phyloP scores from a whole-genome alignment of 2,329 filamentous ascomycete genomes.

The Saccharata proteae region DNA sequence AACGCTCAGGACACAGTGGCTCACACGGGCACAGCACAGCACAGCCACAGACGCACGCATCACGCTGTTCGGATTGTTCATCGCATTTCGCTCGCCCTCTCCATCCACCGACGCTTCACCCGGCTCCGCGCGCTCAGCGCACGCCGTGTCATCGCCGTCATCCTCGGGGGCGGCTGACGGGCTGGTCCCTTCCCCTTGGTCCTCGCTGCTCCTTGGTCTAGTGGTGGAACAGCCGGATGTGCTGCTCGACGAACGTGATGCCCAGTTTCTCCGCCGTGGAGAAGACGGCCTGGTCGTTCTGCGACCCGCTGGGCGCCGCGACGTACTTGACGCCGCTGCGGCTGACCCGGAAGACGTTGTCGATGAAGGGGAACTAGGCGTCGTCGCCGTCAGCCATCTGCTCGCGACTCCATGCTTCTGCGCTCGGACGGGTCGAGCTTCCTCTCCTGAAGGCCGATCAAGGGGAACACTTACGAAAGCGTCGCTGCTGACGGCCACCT shows the following conservation, averaged over 20 bases:
- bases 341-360: constrained; percentile 88
- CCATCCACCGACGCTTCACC: too few species aligned
- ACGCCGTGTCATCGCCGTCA: too few species aligned
- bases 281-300: constrained; percentile 72
- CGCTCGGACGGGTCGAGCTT: background rate
- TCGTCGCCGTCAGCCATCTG: constrained; percentile 2
- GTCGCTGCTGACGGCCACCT: constrained; percentile 83
- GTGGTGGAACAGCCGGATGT: constrained; percentile 88
- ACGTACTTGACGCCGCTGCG: constrained; percentile 92
- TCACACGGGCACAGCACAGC: too few species aligned
- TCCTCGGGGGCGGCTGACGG: too few species aligned
- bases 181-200: too few species aligned
- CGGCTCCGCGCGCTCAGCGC: too few species aligned
- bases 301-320: constrained; percentile 80
- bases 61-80: too few species aligned
- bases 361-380: constrained; percentile 96
- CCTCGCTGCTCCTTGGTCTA: constrained; percentile 36
- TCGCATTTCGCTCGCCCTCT: too few species aligned
- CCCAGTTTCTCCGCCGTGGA: constrained; percentile 83
- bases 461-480: constrained; percentile 62
- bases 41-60: too few species aligned
- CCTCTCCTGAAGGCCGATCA: background rate
- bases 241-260: constrained; percentile 94
- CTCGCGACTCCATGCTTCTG: too few species aligned
- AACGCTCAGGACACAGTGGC: too few species aligned